Base-by-base conservation (phyloP, 139 green algal genomes). In the Medakamo hakoo region DNA sequence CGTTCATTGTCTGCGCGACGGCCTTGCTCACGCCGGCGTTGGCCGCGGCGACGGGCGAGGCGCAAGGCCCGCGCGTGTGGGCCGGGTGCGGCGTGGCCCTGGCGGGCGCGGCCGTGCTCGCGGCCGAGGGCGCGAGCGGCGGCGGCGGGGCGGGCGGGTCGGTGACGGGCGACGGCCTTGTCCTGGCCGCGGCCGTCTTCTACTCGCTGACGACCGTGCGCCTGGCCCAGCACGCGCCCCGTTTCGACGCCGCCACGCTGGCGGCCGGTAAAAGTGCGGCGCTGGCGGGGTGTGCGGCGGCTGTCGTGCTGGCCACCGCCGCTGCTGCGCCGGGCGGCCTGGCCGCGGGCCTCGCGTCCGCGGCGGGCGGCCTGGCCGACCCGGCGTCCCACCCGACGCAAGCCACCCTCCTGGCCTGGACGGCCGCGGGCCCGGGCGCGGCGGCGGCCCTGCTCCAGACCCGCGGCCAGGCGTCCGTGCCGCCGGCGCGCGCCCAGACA, bases 1-100 rank as follows among this genome's bases (percentile, higher is more conserved):
- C 75, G 19, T 81, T 81, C 59, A 30, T 81, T 22, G 49, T 81
- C 31, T 63, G 73, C 18, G 63, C 71, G 5, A 67, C 63, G 5
- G 57, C 48, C 21, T 27, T 78, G 2, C 76, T 70, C 49, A 78
- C 72, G 2, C 72, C 72, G 0, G 4, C 67, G 2, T 56, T 78
- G 49, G 62, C 69, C 9, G 59, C 59, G 3, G 27, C 62, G 3
- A 27, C 63, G 2, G 72, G 72, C 14, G n/a, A 65, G 27, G 27
- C 23, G 29, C 40, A 56, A 3, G 28, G 31, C 21, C 25, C 23
- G 49, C 30, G 24, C 20, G 59, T 69, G 55, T 78, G 72, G 72
- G 49, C 26, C 23, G 64, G 64, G 16, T 77, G 55, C 21, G 24
- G 30, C 4, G 29, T 78, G n/a, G 72, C 69, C 4, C 63, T 76